Conservation (phyloP, 2,329 filamentous ascomycete species). For the Leptographium wingfieldii region DNA sequence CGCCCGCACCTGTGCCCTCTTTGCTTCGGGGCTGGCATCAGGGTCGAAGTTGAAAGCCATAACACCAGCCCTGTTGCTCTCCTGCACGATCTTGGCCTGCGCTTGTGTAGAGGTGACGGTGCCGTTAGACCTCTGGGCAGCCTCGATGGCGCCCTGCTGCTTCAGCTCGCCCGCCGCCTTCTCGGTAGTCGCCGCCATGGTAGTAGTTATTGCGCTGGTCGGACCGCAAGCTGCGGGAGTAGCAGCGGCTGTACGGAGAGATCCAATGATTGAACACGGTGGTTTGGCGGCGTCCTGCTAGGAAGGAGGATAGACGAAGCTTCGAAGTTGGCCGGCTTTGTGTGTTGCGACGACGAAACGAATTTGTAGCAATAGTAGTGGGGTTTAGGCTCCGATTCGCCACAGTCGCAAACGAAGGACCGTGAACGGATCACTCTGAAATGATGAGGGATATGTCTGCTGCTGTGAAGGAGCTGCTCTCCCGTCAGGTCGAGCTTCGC, state of each 20-base stretch:
- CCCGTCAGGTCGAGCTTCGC: neutral
- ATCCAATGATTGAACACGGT: neutral
- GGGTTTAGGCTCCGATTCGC: neutral
- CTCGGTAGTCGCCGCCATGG: conserved; percentile 18
- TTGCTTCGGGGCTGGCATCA: conserved; percentile 69
- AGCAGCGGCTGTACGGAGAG: neutral
- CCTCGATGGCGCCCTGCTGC: conserved; percentile 67
- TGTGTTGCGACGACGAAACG: neutral
- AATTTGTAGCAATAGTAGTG: neutral
- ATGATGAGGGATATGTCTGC: neutral
- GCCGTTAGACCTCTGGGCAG: conserved; percentile 58
- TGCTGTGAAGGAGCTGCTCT: neutral
- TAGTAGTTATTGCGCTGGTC: neutral
- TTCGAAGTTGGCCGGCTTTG: neutral
- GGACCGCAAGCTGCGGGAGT: neutral
- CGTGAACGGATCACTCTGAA: neutral
- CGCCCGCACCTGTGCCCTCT: conserved; percentile 64
- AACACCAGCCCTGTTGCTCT: conserved; percentile 67
- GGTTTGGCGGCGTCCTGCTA: neutral
- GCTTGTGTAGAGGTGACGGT: conserved; percentile 56
- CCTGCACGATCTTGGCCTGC: conserved; percentile 59
- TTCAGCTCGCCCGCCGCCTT: conserved; percentile 50
- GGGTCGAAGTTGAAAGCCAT: conserved; percentile 80
- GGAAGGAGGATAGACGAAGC: neutral
- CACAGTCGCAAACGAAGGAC: neutral